Evolutionary conservation across 1,139 yeast genomes (phyloP), one percentile per base, ranked within the genome.

Genomic region (Taphrina pruni): DNA sequence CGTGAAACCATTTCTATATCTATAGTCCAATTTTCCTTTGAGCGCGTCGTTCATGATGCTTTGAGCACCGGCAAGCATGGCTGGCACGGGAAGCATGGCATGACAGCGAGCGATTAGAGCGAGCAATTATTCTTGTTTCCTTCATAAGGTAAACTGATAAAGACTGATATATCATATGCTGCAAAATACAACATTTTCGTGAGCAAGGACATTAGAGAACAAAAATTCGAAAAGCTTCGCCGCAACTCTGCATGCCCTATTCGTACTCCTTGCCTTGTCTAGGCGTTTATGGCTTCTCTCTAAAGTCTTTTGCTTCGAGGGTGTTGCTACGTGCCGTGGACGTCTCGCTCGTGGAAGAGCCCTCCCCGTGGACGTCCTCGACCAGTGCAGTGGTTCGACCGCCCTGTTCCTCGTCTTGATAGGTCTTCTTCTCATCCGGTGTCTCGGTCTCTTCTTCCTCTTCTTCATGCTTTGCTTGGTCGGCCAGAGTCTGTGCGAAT

Each of bases 401-500:
- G 2, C 54, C 54, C n/a, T 1, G 4, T 11, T 35, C 56, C 48
- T 50, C 48, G 32, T 60, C 26, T 5, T 50, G 57, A 17, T 17
- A 50, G 11, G 14, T 9, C 12, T 41, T 32, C 61, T 45, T 46
- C 43, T 46, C 64, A 17, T 52, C 20, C 38, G 58, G 64, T 2
- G 65, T 51, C 57, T 60, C 65, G 12, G 65, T 51, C 48, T 50
- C 50, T 21, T 60, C 57, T 11, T 39, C 56, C n/a, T 12, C 48
- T 38, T 60, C 65, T 38, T 51, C 50, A 21, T 52, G 51, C 54
- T 62, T 41, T 36, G 54, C 52, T 32, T 39, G 48, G 17, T 43
- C 38, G 12, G 54, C 66, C 21, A 73, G 67, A 55, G 70, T 64
- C 66, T 73, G 74, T 3, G 75, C 75, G 56, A 73, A 84, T 72